These are phyloP conservation scores for Neoarthrinium moseri DNA, from an alignment of 2,329 filamentous ascomycete genomes.

Conservation along the genomic window DNA sequence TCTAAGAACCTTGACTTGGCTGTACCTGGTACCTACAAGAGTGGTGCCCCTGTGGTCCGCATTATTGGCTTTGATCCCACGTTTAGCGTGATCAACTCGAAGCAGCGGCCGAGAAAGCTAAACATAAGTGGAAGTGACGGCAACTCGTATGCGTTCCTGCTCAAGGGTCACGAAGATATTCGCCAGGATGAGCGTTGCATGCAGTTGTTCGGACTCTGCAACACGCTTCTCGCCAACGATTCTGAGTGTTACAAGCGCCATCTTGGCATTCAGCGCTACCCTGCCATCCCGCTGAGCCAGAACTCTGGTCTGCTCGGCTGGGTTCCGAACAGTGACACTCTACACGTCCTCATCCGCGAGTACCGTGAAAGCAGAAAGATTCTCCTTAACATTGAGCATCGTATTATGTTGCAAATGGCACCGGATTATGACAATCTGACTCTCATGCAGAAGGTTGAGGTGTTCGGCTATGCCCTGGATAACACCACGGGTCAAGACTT, in stretches of 20 bases:
- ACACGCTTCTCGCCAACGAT: conserved; percentile 90
- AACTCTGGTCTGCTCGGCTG: conserved; percentile 94
- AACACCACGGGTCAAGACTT: conserved; percentile 99
- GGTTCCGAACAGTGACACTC: conserved; percentile 95
- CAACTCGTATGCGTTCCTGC: conserved; percentile 77
- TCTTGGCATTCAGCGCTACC: conserved; percentile 92
- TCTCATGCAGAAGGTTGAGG: conserved; percentile 99
- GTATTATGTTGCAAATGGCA: conserved; percentile 99
- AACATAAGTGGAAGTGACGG: conserved; percentile 88
- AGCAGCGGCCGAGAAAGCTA: conserved; percentile 90
- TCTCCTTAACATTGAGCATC: conserved; percentile 96
- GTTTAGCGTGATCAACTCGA: conserved; percentile 90
- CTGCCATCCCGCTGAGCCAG: conserved; percentile 94
- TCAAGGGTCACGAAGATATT: conserved; percentile 99
- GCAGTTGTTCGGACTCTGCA: conserved; percentile 97
- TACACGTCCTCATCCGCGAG: conserved; percentile 94
- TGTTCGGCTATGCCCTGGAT: conserved; percentile 97
- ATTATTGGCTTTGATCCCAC: conserved; percentile 90
- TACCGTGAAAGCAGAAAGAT: conserved; percentile 98
- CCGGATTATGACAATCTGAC: conserved; percentile 98
- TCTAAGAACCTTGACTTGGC: conserved; percentile 86
- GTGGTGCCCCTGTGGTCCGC: conserved; percentile 71
- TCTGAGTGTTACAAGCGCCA: conserved; percentile 97
- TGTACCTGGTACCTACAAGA: conserved; percentile 92
- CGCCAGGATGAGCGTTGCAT: conserved; percentile 98